Evolutionary conservation across 352 stramenopile species (phyloP).

Genomic region (Phytophthora macrochlamydospora): DNA sequence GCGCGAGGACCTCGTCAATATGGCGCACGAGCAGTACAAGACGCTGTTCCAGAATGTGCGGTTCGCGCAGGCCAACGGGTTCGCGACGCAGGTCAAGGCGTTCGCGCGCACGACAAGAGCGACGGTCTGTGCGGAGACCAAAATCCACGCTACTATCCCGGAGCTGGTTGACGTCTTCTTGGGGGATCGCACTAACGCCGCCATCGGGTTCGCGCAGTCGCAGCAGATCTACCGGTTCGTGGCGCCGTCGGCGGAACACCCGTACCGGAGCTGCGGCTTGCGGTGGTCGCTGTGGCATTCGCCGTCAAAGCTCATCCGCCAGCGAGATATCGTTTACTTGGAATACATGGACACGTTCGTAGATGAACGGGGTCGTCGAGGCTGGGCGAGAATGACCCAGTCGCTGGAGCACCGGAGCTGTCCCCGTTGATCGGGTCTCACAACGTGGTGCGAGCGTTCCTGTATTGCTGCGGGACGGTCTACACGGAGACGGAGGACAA

Average conservation of each 20-base stretch:
- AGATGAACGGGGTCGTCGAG: slow-evolving; percentile 52
- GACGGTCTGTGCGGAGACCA: slow-evolving; percentile 48
- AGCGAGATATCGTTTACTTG: slow-evolving; percentile 66
- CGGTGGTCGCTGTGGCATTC: slow-evolving; percentile 73
- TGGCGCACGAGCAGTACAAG: slow-evolving; percentile 39
- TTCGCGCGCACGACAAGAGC: slow-evolving; percentile 58
- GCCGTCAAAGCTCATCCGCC: slow-evolving; percentile 60
- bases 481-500: slow-evolving; percentile 65
- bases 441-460: slow-evolving; percentile 55
- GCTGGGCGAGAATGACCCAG: slow-evolving; percentile 67
- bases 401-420: slow-evolving; percentile 72
- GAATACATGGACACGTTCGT: slow-evolving; percentile 76
- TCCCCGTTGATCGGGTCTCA: slow-evolving; percentile 58
- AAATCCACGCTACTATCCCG: slow-evolving; percentile 53
- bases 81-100: slow-evolving; percentile 55
- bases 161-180: slow-evolving; percentile 70
- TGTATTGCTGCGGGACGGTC: slow-evolving; percentile 64
- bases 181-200: slow-evolving; percentile 60
- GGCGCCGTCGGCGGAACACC: slow-evolving; percentile 44
- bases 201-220: slow-evolving; percentile 66
- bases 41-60: slow-evolving; percentile 51
- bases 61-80: slow-evolving; percentile 41
- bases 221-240: slow-evolving; percentile 64
- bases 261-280: slow-evolving; percentile 57
- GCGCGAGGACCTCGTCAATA: slow-evolving; percentile 38